Base-by-base conservation (phyloP, 1,284 basidiomycete genomes). In the Leccinum fallax region DNA sequence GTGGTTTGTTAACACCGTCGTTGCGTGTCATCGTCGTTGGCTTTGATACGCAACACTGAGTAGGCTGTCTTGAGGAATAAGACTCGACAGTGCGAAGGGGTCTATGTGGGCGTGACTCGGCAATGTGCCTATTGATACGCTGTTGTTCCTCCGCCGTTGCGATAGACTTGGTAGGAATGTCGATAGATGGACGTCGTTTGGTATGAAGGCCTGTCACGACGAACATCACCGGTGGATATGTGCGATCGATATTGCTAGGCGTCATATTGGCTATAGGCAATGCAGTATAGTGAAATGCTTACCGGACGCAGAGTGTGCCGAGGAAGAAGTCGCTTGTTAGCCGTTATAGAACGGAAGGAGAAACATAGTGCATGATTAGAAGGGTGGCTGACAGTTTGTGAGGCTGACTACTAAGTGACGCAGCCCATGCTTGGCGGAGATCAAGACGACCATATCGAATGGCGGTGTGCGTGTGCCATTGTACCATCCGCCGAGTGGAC, bases 201-300 rank as follows among this genome's bases (percentile, higher is more conserved):
- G 61, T 69, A 32, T 71, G 59, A 38, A 69, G 61, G n/a, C 62
- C 67, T 63, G 68, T 54, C 13, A 72, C 69, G 28, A 69, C 62
- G 32, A 73, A 73, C 69, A 69, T 69, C n/a, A 60, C 55, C 38
- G 2, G 24, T 43, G 40, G 16, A 36, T 36, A 54, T 63, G 57
- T 53, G 32, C 52, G n/a, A 59, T 38, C 21, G 49, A 69, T 69
- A 59, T 38, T 26, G 53, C 71, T 70, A 54, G 34, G 30, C 36
- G 58, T 70, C 57, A 69, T 28, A 66, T 71, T 30, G 67, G 56
- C 49, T 51, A 57, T 46, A 48, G 32, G 60, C n/a, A 58, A 26
- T 43, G 28, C 4, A 48, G 68, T 38, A 13, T 38, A 57, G 54
- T 13, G 40, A 55, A 49, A 43, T 3, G 30, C 69, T 62, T 61